phyloP scores from a whole-genome alignment of 139 green algal genomes.

The Coelastrella sp. region DNA sequence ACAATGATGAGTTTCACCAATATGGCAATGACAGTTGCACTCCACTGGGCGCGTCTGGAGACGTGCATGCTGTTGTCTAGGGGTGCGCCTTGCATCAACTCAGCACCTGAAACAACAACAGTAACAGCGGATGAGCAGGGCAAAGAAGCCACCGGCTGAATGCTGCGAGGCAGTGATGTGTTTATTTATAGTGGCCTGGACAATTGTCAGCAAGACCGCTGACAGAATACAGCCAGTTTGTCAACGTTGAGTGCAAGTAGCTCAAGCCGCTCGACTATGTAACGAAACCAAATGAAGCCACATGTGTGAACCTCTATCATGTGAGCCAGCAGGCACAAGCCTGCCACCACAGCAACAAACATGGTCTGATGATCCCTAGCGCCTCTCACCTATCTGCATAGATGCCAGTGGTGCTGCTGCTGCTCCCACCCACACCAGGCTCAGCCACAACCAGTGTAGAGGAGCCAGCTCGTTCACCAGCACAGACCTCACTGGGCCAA shows the following conservation, averaged over 20 bases:
- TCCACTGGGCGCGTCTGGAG: background rate
- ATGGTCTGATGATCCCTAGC: background rate
- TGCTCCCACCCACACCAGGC: conserved; percentile 41
- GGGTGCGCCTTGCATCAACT: conserved; percentile 36
- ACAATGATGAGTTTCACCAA: conserved; percentile 38
- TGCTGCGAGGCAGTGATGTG: no score
- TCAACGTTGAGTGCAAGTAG: no score
- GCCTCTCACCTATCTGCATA: conserved; percentile 47
- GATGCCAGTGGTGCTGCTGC: conserved; percentile 46
- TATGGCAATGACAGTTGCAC: conserved; percentile 29
- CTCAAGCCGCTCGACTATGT: no score
- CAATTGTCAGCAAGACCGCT: no score
- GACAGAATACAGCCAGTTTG: no score
- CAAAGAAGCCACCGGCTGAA: no score
- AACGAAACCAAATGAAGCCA: no score
- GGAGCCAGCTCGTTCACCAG: conserved; percentile 34
- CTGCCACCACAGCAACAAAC: no score
- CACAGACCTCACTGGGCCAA: conserved; percentile 34
- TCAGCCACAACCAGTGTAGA: conserved; percentile 46
- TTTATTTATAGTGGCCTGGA: no score
- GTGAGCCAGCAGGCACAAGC: no score
- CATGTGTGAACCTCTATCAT: no score
- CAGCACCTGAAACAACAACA: conserved; percentile 20
- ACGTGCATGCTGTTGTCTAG: conserved; percentile 4
- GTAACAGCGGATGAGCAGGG: background rate